phyloP scores from a whole-genome alignment of 2,329 filamentous ascomycete genomes.

The Fusarium veterinarium region DNA sequence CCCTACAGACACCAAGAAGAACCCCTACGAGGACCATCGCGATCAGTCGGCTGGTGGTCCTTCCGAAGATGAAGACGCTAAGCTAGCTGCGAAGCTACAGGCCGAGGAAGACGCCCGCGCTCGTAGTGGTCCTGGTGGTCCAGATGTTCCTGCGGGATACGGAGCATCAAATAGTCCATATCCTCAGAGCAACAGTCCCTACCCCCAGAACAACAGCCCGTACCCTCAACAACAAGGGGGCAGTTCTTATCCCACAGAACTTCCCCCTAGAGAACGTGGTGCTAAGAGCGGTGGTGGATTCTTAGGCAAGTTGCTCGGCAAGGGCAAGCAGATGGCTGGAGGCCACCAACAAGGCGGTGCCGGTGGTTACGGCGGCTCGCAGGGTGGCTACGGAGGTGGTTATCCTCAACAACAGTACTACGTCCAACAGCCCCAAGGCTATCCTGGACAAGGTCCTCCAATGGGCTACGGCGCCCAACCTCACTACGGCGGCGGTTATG shows the following conservation, averaged over 20 bases:
- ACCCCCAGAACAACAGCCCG: slow-evolving; percentile 44
- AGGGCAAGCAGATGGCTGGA: slow-evolving; percentile 54
- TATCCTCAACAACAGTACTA: slow-evolving; percentile 47
- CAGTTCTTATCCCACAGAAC: slow-evolving; percentile 51
- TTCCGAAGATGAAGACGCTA: slow-evolving; percentile 73
- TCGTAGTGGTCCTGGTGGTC: slow-evolving; percentile 45
- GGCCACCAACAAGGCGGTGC: slow-evolving; percentile 40
- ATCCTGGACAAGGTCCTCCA: slow-evolving; percentile 42
- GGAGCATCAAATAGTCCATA: slow-evolving; percentile 46
- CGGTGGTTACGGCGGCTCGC: slow-evolving; percentile 30
- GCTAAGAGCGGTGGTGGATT: slow-evolving; percentile 60
- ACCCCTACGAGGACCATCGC: slow-evolving; percentile 71
- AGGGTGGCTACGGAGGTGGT: slow-evolving; percentile 39
- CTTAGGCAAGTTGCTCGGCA: slow-evolving; percentile 64
- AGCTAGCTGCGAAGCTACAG: slow-evolving; percentile 80
- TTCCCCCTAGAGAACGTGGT: slow-evolving; percentile 55
- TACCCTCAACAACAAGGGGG: slow-evolving; percentile 48
- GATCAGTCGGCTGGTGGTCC: slow-evolving; percentile 49
- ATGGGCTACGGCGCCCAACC: slow-evolving; percentile 45
- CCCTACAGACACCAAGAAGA: slow-evolving; percentile 71
- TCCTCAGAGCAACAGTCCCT: slow-evolving; percentile 40
- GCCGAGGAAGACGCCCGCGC: slow-evolving; percentile 81
- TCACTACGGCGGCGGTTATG: slow-evolving; percentile 41
- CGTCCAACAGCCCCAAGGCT: slow-evolving; percentile 41
- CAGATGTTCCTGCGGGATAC: slow-evolving; percentile 51